Evolutionary conservation across 75 land plant species (phyloP), one percentile per base, ranked within the genome.

Genomic region (Ceratopteris richardii): DNA sequence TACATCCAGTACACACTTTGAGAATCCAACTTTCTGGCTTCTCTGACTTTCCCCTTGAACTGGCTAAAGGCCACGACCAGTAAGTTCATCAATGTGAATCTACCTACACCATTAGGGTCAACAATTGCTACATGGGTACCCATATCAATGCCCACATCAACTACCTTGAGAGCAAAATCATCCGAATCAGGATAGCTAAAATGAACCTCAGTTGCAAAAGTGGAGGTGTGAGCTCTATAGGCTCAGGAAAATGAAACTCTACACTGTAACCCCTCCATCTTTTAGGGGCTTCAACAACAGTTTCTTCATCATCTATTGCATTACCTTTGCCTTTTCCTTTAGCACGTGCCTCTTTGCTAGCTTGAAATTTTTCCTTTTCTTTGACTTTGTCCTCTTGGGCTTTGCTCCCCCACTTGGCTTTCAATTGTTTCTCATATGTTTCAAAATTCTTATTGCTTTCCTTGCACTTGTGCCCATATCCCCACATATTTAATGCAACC

Each of bases 141-240:
- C 97, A 92, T 92, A 63, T 92, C 96, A 44, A 92, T 86, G 36
- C 97, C 96, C 27, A 82, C 90, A 76, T 92, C 90, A 48, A 92
- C 89, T 58, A 86, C 37, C 7, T 88, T 80, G 0, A 92, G 90
- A 62, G 69, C 66, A 30, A 92, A 92, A 66, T 92, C 97, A 6
- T 66, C 72, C 30, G 90, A 65, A 18, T 77, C 84, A 11, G 96
- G 97, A 55, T 92, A 92, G 57, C 84, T 71, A 28, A 92, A 92
- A 62, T 75, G 80, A 12, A 92, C 96, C 39, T 89, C 96, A 44
- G 80, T 85, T 92, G 63, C 55, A 7, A 65, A 66, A 3, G 77
- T n/a, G n/a, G n/a, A n/a, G n/a, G n/a, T n/a, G n/a, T n/a, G n/a
- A n/a, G n/a, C n/a, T n/a, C n/a, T n/a, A n/a, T n/a, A n/a, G n/a